Base-by-base conservation (phyloP, 2,329 filamentous ascomycete genomes). In the Fusarium agapanthi region DNA sequence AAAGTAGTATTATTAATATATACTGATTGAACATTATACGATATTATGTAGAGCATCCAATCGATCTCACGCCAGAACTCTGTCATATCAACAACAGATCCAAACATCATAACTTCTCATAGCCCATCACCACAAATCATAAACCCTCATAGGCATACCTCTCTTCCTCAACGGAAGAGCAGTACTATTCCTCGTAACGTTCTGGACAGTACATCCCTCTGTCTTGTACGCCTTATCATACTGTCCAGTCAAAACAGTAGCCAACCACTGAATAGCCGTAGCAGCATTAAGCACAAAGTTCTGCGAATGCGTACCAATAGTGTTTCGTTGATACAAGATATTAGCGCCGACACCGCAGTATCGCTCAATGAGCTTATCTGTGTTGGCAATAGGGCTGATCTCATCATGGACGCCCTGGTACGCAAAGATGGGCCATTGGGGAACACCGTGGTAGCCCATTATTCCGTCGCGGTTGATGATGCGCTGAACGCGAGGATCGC, bases 361-460 rank as follows among this genome's bases (percentile, higher is more conserved):
- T 28, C 61, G 44, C 14, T 76, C 45, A 12, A 77, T 41, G 13
- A 77, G 38, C 1, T 40, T 68, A 14, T 77, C 75, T 0, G 75
- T 76, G 26, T 77, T 67, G 0, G 12, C 12, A 4, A 77, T 54
- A 0, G 65, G 67, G 51, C 74, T 76, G 24, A 77, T 64, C 22
- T 77, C 75, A 5, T 77, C 75, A 0, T 69, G 20, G 7, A 77
- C 34, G 4, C 68, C 54, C 32, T 77, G 71, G 59, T 77, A 77
- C 0, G 61, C 75, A 18, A 77, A 77, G 9, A 77, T 60, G 0
- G 75, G 75, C 68, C 73, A 71, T 15, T 64, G 65, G 1, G 75
- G 75, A 3, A 77, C 68, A 1, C 75, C 75, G 11, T 77, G 75
- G 5, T 74, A 76, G 5, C 75, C 75, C 75, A 77, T 77, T 1